Percentiles rank a stretch among this genome's conserved stretches.
These are phyloP conservation scores for Aschersonia sp. DNA, from an alignment of 2,329 filamentous ascomycete genomes.

Conservation along the genomic window DNA sequence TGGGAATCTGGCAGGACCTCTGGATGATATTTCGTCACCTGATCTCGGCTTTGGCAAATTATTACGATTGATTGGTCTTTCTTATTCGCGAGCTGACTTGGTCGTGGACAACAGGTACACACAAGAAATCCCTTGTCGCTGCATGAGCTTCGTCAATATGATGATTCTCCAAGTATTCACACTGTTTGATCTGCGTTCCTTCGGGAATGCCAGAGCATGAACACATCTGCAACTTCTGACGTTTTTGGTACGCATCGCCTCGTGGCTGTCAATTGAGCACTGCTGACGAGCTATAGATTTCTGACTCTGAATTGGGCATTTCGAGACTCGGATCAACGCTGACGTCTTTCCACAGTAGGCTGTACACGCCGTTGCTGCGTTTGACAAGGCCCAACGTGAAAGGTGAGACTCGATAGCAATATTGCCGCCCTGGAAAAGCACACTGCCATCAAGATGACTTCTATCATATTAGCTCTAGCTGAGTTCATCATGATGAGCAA, in stretches of 20 bases:
- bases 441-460: constrained; percentile 33
- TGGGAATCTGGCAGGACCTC: constrained; percentile 34
- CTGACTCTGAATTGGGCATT: neutral
- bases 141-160: constrained; percentile 14
- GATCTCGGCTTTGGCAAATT: constrained; percentile 24
- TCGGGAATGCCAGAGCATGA: constrained; percentile 30
- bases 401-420: neutral
- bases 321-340: neutral
- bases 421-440: neutral
- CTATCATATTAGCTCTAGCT: constrained; percentile 31
- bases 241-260: constrained; percentile 17
- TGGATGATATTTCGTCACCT: constrained; percentile 56
- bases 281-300: neutral
- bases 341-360: neutral
- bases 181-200: constrained; percentile 38
- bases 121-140: neutral
- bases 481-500: constrained; percentile 43
- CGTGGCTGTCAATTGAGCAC: too few relatives aligned
- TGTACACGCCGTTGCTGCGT: neutral
- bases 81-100: too few relatives aligned
- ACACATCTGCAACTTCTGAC: constrained; percentile 40
- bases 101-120: neutral
- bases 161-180: constrained; percentile 42
- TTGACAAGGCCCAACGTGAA: neutral
- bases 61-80: too few relatives aligned